A percentile compares a stretch with the other conserved stretches of the same genome.
Evolutionary conservation across 768 basidiomycete species (phyloP).

Genomic region (Boletus pseudo-olivaceus): DNA sequence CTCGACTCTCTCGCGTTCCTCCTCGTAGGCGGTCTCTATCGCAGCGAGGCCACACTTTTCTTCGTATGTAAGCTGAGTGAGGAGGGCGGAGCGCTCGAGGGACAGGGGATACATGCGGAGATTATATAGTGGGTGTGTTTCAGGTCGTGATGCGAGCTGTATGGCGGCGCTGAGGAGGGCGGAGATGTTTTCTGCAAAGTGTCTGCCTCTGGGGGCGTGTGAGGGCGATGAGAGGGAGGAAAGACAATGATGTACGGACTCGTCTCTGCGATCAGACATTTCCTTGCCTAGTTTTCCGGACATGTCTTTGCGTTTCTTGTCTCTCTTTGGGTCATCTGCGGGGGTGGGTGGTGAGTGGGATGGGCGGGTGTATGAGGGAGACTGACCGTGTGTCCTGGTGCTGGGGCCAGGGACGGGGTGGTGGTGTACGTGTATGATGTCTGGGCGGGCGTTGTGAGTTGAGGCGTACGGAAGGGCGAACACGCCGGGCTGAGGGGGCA

Average conservation of each 20-base stretch:
- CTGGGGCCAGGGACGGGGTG: constrained; percentile 41
- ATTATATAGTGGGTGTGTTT: constrained; percentile 59
- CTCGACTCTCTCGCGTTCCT: constrained; percentile 76
- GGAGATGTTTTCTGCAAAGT: constrained; percentile 60
- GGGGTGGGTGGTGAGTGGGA: constrained; percentile 29
- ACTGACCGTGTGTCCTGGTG: constrained; percentile 37
- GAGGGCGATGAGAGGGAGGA: constrained; percentile 10
- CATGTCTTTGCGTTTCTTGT: constrained; percentile 65
- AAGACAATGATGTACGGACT: constrained; percentile 43
- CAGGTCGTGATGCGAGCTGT: constrained; percentile 67
- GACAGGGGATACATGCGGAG: constrained; percentile 71
- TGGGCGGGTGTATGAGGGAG: not conserved
- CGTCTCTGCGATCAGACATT: constrained; percentile 69
- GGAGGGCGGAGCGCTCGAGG: constrained; percentile 71
- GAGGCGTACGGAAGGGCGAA: constrained; percentile 60
- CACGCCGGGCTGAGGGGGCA: constrained; percentile 70
- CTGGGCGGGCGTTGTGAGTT: constrained; percentile 40
- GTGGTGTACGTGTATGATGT: constrained; percentile 38
- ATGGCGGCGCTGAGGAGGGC: constrained; percentile 55
- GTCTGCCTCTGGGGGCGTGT: constrained; percentile 46
- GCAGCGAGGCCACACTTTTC: constrained; percentile 67
- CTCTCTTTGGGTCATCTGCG: constrained; percentile 51
- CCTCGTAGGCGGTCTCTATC: constrained; percentile 68
- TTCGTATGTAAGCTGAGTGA: constrained; percentile 62
- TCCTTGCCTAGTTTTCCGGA: constrained; percentile 72